These are phyloP conservation scores for Gautieria morchelliformis DNA, from an alignment of 768 basidiomycete species.

Conservation along the genomic window DNA sequence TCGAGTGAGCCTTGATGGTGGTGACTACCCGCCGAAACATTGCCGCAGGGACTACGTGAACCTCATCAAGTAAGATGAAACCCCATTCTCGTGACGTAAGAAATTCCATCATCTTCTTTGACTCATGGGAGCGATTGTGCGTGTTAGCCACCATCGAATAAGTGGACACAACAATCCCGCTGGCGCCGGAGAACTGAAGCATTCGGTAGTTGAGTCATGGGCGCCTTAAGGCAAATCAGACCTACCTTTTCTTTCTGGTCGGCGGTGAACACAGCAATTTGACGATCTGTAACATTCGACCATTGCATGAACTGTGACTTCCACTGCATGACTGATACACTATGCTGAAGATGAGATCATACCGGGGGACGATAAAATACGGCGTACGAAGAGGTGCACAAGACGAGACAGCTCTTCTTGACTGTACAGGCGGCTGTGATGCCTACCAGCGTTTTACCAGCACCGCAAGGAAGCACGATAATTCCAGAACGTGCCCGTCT, in stretches of 20 bases:
- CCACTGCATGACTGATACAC: constrained; percentile 83
- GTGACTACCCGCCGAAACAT: constrained; percentile 98
- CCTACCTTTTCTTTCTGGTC: constrained; percentile 92
- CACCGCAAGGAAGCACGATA: constrained; percentile 96
- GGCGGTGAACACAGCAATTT: constrained; percentile 96
- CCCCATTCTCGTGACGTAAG: constrained; percentile 98
- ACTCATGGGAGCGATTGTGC: constrained; percentile 95
- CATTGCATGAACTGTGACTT: constrained; percentile 96
- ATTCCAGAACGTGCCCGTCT: constrained; percentile 97
- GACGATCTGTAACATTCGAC: constrained; percentile 94
- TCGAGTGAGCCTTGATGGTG: constrained; percentile 97
- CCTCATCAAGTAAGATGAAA: constrained; percentile 94
- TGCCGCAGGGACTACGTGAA: constrained; percentile 96
- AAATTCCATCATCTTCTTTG: constrained; percentile 99
- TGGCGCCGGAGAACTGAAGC: constrained; percentile 55
- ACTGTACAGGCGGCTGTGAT: constrained; percentile 99
- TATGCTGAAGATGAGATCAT: not conserved
- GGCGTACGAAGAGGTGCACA: constrained; percentile 97
- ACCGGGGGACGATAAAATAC: not conserved
- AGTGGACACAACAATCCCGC: constrained; percentile 96
- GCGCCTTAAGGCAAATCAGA: not conserved
- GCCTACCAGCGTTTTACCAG: constrained; percentile 98
- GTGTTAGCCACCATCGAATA: constrained; percentile 99
- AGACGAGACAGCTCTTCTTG: constrained; percentile 95
- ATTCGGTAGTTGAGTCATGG: not conserved